phyloP scores from a whole-genome alignment of 106 monocot genomes.

The Platanthera zijinensis region DNA sequence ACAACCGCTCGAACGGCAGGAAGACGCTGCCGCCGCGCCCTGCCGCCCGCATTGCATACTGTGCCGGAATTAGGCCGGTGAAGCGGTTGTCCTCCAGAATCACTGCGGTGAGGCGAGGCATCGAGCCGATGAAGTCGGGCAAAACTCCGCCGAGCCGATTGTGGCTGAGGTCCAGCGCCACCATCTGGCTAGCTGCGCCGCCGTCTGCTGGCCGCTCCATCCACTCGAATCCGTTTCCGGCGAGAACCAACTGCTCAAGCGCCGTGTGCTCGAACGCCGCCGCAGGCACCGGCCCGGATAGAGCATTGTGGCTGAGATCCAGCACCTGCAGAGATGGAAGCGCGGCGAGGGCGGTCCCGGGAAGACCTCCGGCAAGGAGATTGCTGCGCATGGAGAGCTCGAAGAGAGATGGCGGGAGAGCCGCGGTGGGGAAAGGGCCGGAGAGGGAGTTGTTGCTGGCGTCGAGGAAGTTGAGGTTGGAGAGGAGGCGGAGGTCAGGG shows the following conservation, averaged over 20 bases:
- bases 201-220: conserved; percentile 9
- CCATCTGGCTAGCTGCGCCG: conserved; percentile 21
- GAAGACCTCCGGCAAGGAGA: conserved; percentile 21
- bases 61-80: conserved; percentile 51
- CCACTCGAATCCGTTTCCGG: conserved; percentile 28
- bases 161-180: conserved; percentile 48
- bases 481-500: conserved; percentile 26
- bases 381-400: conserved; percentile 39
- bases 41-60: conserved; percentile 43
- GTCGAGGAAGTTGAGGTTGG: conserved; percentile 30
- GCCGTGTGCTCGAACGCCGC: conserved; percentile 43
- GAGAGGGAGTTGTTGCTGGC: conserved; percentile 52
- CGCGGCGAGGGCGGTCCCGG: conserved; percentile 3
- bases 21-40: background rate
- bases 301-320: conserved; percentile 44
- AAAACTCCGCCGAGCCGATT: conserved; percentile 42
- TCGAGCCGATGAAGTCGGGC: conserved; percentile 30
- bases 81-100: conserved; percentile 45
- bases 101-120: conserved; percentile 51
- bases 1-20: conserved; percentile 36
- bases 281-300: conserved; percentile 41
- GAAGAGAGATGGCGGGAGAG: conserved; percentile 35
- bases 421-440: conserved; percentile 22
- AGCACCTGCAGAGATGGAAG: conserved; percentile 38
- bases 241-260: conserved; percentile 49